Percentiles rank a stretch among this genome's conserved stretches.
These are phyloP conservation scores for Ailanthus altissimus DNA, from an alignment of 345 rosid species.

Conservation along the genomic window DNA sequence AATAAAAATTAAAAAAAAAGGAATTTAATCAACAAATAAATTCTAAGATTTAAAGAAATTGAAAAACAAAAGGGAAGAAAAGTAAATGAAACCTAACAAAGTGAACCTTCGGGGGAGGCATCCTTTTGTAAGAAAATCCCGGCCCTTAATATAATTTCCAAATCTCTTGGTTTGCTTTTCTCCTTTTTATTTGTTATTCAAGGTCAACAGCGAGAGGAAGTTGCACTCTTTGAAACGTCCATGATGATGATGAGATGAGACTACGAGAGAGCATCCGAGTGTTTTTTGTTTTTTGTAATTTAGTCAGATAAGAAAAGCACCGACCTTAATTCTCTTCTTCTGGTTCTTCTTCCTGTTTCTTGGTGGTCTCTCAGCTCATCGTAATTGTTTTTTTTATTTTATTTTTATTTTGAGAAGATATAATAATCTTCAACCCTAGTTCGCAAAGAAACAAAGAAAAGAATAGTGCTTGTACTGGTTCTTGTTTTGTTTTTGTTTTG, in stretches of 20 bases:
- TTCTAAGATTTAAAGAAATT: not conserved
- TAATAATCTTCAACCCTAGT: conserved; percentile 17
- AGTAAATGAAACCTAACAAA: conserved; percentile 1
- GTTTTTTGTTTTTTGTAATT: conserved; percentile 11
- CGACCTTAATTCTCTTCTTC: conserved; percentile 20
- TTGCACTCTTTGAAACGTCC: conserved; percentile 25
- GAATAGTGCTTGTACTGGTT: not conserved
- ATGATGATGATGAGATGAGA: not conserved
- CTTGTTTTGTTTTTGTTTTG: not conserved
- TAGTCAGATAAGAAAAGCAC: conserved; percentile 29
- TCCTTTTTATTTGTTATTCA: not conserved
- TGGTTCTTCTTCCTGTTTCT: not conserved
- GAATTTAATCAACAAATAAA: no score
- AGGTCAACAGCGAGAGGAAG: conserved; percentile 34
- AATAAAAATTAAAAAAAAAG: no score
- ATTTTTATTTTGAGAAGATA: not conserved
- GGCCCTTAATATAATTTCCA: not conserved
- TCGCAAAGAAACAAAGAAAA: not conserved
- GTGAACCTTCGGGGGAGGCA: conserved; percentile 40
- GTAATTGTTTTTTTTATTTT: not conserved
- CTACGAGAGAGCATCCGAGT: no score
- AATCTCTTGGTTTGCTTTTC: not conserved
- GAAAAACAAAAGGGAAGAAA: conserved; percentile 6
- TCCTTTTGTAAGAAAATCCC: conserved; percentile 9
- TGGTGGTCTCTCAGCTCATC: not conserved